A percentile compares a stretch with the other conserved stretches of the same genome.
Evolutionary conservation across 371 early-diverging fungal genomes (phyloP).

Genomic region (Circinella minor): DNA sequence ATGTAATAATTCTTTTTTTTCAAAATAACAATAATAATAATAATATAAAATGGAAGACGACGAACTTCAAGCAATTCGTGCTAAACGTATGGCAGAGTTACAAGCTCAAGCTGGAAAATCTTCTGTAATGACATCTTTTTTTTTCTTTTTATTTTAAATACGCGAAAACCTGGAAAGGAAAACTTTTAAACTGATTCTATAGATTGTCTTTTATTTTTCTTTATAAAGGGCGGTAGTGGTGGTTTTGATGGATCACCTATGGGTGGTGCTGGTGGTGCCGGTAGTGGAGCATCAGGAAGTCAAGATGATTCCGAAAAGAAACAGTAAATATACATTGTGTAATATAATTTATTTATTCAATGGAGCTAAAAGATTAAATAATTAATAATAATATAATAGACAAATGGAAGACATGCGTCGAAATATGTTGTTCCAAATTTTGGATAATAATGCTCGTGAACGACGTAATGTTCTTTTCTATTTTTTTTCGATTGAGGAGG

Average conservation of each 20-base stretch:
- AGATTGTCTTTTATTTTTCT: neutral
- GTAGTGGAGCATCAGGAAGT: conserved; percentile 11
- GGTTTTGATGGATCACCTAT: conserved; percentile 20
- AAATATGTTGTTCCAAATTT: conserved; percentile 81
- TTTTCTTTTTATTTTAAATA: neutral
- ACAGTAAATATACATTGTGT: conserved; percentile 26
- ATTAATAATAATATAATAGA: conserved; percentile 27
- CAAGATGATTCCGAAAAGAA: conserved; percentile 57
- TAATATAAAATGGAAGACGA: conserved; percentile 74
- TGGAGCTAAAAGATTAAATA: too few species aligned
- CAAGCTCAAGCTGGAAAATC: conserved; percentile 38
- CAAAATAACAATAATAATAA: neutral
- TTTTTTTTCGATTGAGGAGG: too few species aligned
- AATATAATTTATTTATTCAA: too few species aligned
- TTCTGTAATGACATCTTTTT: neutral
- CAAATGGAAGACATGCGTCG: conserved; percentile 88
- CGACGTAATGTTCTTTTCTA: conserved; percentile 60
- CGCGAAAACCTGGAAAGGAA: too few species aligned
- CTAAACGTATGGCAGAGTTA: conserved; percentile 75
- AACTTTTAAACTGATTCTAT: neutral
- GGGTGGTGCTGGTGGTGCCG: conserved; percentile 9
- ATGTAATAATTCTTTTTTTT: conserved; percentile 11
- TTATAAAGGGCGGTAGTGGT: conserved; percentile 1
- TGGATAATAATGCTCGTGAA: conserved; percentile 86
- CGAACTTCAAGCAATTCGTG: conserved; percentile 86